Conservation (phyloP, 352 stramenopile genomes). For the Phytophthora citricola region DNA sequence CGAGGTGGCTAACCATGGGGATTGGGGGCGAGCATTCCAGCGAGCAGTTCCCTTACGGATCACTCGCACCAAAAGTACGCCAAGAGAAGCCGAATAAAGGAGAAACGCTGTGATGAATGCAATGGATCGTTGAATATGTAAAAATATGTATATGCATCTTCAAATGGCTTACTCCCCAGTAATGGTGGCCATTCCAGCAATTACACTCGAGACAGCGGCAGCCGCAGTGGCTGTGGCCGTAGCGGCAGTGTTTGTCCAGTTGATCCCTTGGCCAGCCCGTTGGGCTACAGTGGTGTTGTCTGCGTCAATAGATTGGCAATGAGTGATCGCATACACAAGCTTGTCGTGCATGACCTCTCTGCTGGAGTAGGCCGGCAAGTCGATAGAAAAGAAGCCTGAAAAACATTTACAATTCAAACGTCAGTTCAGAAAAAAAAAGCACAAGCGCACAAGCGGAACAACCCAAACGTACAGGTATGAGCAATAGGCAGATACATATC, state of each 20-base stretch:
- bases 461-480: slow-evolving; percentile 72
- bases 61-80: slow-evolving; percentile 13
- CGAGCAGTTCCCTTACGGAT: slow-evolving; percentile 65
- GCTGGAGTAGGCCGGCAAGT: slow-evolving; percentile 78
- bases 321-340: slow-evolving; percentile 88
- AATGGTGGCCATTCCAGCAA: slow-evolving; percentile 52
- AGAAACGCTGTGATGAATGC: neutral
- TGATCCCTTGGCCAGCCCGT: slow-evolving; percentile 84
- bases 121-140: slow-evolving; percentile 13
- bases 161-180: slow-evolving; percentile 26
- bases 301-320: slow-evolving; percentile 89
- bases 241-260: slow-evolving; percentile 69
- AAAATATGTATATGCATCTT: slow-evolving; percentile 29
- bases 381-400: slow-evolving; percentile 89
- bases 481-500: slow-evolving; percentile 89
- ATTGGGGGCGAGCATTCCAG: slow-evolving; percentile 73
- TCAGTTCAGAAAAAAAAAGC: too few relatives aligned
- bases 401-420: slow-evolving; percentile 1
- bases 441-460: too few relatives aligned
- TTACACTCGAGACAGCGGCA: slow-evolving; percentile 69
- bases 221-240: slow-evolving; percentile 49
- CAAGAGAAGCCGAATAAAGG: slow-evolving; percentile 16
- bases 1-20: slow-evolving; percentile 69
- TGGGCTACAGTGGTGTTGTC: slow-evolving; percentile 92
- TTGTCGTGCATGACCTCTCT: slow-evolving; percentile 85